A percentile compares a stretch with the other conserved stretches of the same genome.
Conservation (phyloP, 1,284 basidiomycete species). For the Puccinia hordei region DNA sequence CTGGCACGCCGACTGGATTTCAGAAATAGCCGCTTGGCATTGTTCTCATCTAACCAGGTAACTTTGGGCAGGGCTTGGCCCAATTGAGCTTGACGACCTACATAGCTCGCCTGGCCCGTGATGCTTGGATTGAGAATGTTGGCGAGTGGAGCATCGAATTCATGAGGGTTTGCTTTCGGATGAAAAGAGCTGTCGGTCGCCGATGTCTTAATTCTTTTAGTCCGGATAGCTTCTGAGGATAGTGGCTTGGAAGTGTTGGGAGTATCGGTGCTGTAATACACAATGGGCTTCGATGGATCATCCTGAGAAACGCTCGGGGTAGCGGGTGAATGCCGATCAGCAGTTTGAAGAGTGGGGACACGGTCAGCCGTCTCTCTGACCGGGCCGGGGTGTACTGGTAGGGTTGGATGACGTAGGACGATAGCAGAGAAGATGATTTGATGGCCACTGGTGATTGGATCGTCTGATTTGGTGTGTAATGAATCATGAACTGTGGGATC, state of each 20-base stretch:
- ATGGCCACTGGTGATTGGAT: constrained; percentile 2
- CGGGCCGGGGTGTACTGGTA: neutral
- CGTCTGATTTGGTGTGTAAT: neutral
- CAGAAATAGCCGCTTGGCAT: constrained; percentile 29
- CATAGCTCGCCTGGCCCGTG: neutral
- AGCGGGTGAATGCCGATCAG: neutral
- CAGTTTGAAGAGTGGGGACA: neutral
- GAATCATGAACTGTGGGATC: neutral
- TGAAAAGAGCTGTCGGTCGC: neutral
- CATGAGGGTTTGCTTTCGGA: neutral
- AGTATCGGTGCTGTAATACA: neutral
- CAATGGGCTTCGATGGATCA: neutral
- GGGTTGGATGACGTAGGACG: constrained; percentile 22
- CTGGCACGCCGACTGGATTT: constrained; percentile 4
- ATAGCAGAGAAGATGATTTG: constrained; percentile 38
- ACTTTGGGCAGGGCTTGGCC: neutral
- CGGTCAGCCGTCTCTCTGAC: constrained; percentile 3
- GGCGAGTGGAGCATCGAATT: neutral
- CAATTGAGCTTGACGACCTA: neutral
- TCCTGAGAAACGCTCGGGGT: neutral
- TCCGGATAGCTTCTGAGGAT: constrained; percentile 8
- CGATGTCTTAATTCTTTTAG: constrained; percentile 27
- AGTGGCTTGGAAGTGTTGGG: neutral
- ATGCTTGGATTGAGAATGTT: neutral
- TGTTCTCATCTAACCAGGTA: constrained; percentile 16